These are phyloP conservation scores for Boletus sp. DNA, from an alignment of 768 basidiomycete species.

Conservation along the genomic window DNA sequence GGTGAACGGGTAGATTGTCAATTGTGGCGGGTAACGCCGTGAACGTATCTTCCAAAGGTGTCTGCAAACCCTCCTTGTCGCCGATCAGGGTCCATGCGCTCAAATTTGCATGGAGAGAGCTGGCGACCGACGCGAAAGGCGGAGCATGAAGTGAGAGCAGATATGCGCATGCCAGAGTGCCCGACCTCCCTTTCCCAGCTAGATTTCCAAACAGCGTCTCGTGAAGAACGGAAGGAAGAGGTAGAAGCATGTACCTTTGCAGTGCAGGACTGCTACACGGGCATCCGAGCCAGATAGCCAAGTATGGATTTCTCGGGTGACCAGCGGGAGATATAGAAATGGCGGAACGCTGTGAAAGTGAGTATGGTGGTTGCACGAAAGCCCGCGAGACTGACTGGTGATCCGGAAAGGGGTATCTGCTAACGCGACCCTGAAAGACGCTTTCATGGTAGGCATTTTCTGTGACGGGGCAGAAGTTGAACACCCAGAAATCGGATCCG, in stretches of 20 bases:
- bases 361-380: constrained; percentile 9
- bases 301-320: constrained; percentile 67
- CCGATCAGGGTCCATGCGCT: constrained; percentile 21
- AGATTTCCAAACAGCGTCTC: constrained; percentile 1
- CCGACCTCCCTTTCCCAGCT: constrained; percentile 85
- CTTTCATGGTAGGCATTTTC: constrained; percentile 78
- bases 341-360: constrained; percentile 62
- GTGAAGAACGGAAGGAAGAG: constrained; percentile 1
- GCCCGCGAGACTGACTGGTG: constrained; percentile 80
- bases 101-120: constrained; percentile 15
- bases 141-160: constrained; percentile 58
- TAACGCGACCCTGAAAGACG: constrained; percentile 72
- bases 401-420: constrained; percentile 86
- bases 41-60: not conserved
- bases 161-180: constrained; percentile 82
- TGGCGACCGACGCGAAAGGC: constrained; percentile 37
- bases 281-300: constrained; percentile 69
- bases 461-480: constrained; percentile 80
- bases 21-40: not conserved
- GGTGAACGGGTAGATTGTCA: not conserved
- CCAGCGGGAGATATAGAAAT: constrained; percentile 67
- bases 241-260: constrained; percentile 58
- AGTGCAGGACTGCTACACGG: constrained; percentile 79
- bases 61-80: constrained; percentile 20
- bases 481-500: constrained; percentile 79